These are phyloP conservation scores for Cyberlindnera xishuangbannaensis DNA, from an alignment of 805 yeast species.

Conservation along the genomic window DNA sequence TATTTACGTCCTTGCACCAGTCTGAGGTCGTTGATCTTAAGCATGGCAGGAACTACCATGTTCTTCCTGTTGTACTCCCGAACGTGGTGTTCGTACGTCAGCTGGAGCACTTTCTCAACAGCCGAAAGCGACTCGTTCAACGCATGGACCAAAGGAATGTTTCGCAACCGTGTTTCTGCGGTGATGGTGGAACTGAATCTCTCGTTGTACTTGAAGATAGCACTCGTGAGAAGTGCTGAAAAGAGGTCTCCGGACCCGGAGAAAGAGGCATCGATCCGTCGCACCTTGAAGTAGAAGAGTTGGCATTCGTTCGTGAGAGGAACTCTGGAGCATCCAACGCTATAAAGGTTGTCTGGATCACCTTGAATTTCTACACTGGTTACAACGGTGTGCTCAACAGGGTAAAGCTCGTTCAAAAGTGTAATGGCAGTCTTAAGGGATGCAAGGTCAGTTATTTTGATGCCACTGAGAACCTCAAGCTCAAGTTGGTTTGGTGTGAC, in stretches of 20 bases:
- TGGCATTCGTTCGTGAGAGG: slow-evolving; percentile 2
- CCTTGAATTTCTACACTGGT: slow-evolving; percentile 43
- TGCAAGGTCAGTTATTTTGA: slow-evolving; percentile 33
- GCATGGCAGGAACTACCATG: slow-evolving; percentile 15
- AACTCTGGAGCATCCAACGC: slow-evolving; percentile 31
- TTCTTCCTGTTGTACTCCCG: too few relatives aligned
- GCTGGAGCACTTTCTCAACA: slow-evolving; percentile 36
- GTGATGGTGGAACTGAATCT: slow-evolving; percentile 7
- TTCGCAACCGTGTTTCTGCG: too few relatives aligned
- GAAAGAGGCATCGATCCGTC: slow-evolving; percentile 51
- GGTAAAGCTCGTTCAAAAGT: slow-evolving; percentile 37
- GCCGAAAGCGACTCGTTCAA: slow-evolving; percentile 35
- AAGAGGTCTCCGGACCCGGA: slow-evolving; percentile 76
- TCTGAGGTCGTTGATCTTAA: slow-evolving; percentile 36
- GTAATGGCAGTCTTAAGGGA: slow-evolving; percentile 35
- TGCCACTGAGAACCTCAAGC: slow-evolving; percentile 52
- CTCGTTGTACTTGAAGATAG: slow-evolving; percentile 30
- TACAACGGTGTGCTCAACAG: slow-evolving; percentile 48
- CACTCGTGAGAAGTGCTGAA: slow-evolving; percentile 53
- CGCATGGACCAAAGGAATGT: slow-evolving; percentile 26
- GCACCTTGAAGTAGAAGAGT: slow-evolving; percentile 33
- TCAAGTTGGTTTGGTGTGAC: slow-evolving; percentile 77
- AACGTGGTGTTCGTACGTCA: slow-evolving; percentile 31
- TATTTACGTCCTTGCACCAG: slow-evolving; percentile 37
- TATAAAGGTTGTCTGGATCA: slow-evolving; percentile 31